Base-by-base conservation (phyloP, 2,329 filamentous ascomycete species). In the Nannizziopsis barbatae region DNA sequence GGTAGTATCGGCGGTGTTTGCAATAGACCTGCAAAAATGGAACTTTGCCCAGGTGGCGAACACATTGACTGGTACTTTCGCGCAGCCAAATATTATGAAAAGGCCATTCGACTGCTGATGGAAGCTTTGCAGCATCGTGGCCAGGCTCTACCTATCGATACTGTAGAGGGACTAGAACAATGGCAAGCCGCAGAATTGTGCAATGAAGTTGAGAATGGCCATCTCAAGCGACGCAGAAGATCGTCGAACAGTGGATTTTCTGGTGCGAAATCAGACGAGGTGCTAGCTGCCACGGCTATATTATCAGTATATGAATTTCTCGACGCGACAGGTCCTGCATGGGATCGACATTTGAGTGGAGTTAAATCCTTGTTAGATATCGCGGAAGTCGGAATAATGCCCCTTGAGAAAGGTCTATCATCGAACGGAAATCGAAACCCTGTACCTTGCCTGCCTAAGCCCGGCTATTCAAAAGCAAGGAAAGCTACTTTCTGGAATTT, bases 221-320 rank as follows among this genome's bases (percentile, higher is more conserved):
- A 68, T 30, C 66, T 71, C 60, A 56, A 73, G 62, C 56, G 68
- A 58, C 59, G 62, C 22, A 53, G 63, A 46, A 60, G 63, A 37
- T 58, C 60, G 38, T 65, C 72, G 15, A 72, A 73, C 55, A 74
- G 73, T 50, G 59, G 61, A 33, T 56, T 66, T 12, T 63, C 64
- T 7, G 60, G 69, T 60, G 62, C 63, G 15, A 61, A 65, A 49
- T 68, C 65, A 0, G 79, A 82, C 54, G 78, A 83, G 50, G 70
- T 82, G 2, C 68, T 83, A 17, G 78, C 79, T 7, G 79, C 80
- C 1, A 79, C 79, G 1, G 79, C 80, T 0, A 82, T 84, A 11
- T 62, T 84, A 1, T 83, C 79, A 50, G 76, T 80, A 0, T 83
- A 83, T 57, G 80, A 84, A 53, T 78, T 83, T 50, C 66, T 83